Base-by-base conservation (phyloP, 441 rosid genomes). In the Pelargonium exstipulatum region DNA sequence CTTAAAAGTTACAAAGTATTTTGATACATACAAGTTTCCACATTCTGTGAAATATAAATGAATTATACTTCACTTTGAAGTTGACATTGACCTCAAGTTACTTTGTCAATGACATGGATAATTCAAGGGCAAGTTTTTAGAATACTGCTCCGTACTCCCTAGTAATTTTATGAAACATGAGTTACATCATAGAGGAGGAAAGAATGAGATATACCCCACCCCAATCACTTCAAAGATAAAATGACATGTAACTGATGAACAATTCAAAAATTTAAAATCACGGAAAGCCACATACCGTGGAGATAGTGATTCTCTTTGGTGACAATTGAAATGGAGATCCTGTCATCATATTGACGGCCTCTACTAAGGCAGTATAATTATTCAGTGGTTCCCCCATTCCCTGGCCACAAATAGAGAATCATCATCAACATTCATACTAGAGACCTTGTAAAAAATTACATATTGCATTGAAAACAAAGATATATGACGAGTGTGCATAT, bases 311-410 rank as follows among this genome's bases (percentile, higher is more conserved):
- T 81, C 83, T 89, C 85, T 84, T 92, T 32, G 82, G 87, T 46
- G 98, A 95, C 66, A 95, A 71, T 77, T 85, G 91, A 83, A 95
- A 95, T 2, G 99, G 90, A 69, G 84, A 77, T 65, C 87, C 87
- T 66, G 78, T 79, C 96, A 92, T 90, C 68, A 72, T 85, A 40
- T 82, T 88, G 9, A 95, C 78, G 74, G 96, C 92, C 82, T 95
- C 98, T 40, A 92, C 99, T 71, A 95, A 74, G 6, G 90, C 87
- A 69, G 82, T 65, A 75, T 94, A 94, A 78, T 95, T 95, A 82
- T 95, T 95, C 76, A 95, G 80, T 14, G 99, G 99, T 65, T 95
- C 99, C 57, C 97, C 99, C 99, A 95, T 95, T 68, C 99, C 99
- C 98, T 95, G 75, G 65, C 57, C 68, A 81, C 24, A 74, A 32